phyloP scores from a whole-genome alignment of 345 rosid genomes.

The Eucalyptus cloeziana region DNA sequence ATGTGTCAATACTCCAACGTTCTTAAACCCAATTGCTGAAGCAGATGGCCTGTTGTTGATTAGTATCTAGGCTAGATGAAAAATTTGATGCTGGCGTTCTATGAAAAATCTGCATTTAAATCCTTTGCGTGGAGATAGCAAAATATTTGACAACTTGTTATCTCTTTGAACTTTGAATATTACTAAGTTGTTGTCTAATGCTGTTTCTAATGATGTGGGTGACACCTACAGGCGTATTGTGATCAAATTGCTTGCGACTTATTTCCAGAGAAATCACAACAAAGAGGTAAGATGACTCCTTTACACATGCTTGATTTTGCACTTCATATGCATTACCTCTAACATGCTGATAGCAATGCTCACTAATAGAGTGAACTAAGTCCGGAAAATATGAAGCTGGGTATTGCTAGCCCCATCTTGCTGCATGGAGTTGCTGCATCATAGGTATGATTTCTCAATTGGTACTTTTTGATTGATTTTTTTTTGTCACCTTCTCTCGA shows the following conservation, averaged over 20 bases:
- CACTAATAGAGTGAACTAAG: neutral
- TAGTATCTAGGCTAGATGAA: neutral
- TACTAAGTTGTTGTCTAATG: neutral
- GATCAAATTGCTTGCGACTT: constrained; percentile 80
- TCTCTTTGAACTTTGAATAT: neutral
- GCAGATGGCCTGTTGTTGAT: neutral
- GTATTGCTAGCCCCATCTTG: neutral
- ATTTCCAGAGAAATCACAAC: constrained; percentile 91
- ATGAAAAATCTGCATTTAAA: neutral
- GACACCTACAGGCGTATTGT: constrained; percentile 69
- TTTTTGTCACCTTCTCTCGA: neutral
- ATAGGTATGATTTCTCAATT: neutral
- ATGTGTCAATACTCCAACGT: neutral
- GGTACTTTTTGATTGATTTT: neutral
- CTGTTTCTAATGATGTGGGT: neutral
- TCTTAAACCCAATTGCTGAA: neutral
- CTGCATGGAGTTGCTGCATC: neutral
- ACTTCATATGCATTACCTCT: neutral
- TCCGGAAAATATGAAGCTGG: neutral
- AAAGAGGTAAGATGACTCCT: constrained; percentile 52
- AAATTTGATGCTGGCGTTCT: neutral
- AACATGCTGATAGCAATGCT: neutral
- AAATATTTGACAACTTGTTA: neutral
- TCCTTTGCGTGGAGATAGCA: neutral
- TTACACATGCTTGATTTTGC: neutral